These are phyloP conservation scores for Periconia macrospinosa DNA, from an alignment of 2,329 filamentous ascomycete species.

Conservation along the genomic window DNA sequence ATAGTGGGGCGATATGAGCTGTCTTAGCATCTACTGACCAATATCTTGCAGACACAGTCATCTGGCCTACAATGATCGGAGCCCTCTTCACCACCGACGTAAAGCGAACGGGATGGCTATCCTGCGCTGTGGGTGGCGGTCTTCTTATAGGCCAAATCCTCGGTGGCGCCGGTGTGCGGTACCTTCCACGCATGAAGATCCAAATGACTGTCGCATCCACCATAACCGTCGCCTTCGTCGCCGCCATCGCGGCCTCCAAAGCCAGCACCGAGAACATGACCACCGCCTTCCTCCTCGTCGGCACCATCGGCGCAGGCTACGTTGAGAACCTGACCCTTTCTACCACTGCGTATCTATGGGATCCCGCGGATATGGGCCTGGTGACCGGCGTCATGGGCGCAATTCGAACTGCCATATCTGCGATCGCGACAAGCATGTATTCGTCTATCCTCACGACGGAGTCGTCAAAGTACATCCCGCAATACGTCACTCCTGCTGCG, in stretches of 20 bases:
- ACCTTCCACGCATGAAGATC: constrained; percentile 22
- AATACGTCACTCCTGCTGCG: constrained; percentile 25
- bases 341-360: constrained; percentile 50
- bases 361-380: constrained; percentile 52
- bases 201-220: constrained; percentile 19
- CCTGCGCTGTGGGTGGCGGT: constrained; percentile 29
- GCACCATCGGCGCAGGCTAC: constrained; percentile 22
- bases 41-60: constrained; percentile 21
- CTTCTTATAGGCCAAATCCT: constrained; percentile 33
- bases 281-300: constrained; percentile 20
- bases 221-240: constrained; percentile 21
- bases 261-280: constrained; percentile 11
- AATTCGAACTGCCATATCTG: constrained; percentile 43
- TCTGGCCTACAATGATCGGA: constrained; percentile 35
- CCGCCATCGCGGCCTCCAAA: constrained; percentile 16
- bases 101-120: constrained; percentile 29
- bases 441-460: constrained; percentile 30
- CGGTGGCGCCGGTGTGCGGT: constrained; percentile 27
- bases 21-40: constrained; percentile 27
- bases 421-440: constrained; percentile 29
- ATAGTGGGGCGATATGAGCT: constrained; percentile 23
- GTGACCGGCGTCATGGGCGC: constrained; percentile 50
- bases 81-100: constrained; percentile 25
- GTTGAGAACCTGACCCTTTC: constrained; percentile 36
- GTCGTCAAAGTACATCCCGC: constrained; percentile 15